Evolutionary conservation across 2,329 filamentous ascomycete species (phyloP).

Genomic region (Orbilia quercus): DNA sequence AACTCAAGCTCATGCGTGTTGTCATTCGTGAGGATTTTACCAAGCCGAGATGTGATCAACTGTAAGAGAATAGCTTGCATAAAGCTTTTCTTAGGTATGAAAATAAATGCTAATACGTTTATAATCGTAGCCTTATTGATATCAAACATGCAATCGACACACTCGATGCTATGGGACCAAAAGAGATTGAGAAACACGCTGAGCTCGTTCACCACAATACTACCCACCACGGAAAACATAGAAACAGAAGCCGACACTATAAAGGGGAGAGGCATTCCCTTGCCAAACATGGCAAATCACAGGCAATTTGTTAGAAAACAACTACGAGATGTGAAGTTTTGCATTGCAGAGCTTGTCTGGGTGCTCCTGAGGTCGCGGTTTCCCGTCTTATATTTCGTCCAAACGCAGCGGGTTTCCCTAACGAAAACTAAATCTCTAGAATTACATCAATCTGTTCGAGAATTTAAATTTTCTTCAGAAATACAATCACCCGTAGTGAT

Average conservation of each 20-base stretch:
- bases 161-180: conserved; percentile 78
- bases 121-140: conserved; percentile 69
- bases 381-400: too few relatives aligned
- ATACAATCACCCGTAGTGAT: too few relatives aligned
- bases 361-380: too few relatives aligned
- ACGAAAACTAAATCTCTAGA: too few relatives aligned
- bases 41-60: conserved; percentile 79
- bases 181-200: conserved; percentile 73
- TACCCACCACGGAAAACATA: conserved; percentile 66
- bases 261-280: conserved; percentile 84
- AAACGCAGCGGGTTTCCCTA: too few relatives aligned
- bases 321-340: too few relatives aligned
- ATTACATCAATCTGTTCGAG: too few relatives aligned
- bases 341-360: too few relatives aligned
- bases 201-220: conserved; percentile 68
- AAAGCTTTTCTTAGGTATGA: neutral
- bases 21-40: conserved; percentile 94
- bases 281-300: conserved; percentile 74
- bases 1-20: conserved; percentile 89
- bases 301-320: conserved; percentile 48
- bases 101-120: neutral
- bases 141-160: conserved; percentile 80
- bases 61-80: conserved; percentile 63
- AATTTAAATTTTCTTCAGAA: too few relatives aligned
- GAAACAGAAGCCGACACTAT: conserved; percentile 65